Base-by-base conservation (phyloP, 2,329 filamentous ascomycete species). In the Teratosphaeria destructans region DNA sequence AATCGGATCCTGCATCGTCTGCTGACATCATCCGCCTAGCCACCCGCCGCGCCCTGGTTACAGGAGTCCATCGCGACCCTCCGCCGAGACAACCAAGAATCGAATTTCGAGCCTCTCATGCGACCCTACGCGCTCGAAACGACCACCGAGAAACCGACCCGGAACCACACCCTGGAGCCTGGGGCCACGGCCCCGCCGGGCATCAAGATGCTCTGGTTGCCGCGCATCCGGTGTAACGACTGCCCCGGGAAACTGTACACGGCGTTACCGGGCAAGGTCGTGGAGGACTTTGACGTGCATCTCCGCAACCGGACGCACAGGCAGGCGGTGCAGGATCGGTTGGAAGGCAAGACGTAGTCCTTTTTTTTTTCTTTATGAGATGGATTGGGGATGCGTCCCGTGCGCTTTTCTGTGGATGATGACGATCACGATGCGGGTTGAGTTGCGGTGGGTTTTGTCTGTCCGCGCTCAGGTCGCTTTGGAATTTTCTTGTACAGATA, bases 201-300 rank as follows among this genome's bases (percentile, higher is more conserved):
- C 62, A 78, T 90, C 62, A 89, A 87, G 68, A 90, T 87, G 66
- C 88, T 89, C 75, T 97, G 88, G 75, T 79, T 96, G 56, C 94
- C 94, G 8, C 82, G 94, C 56, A 96, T 99, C 64, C 83, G 90
- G 60, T 99, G 94, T 73, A 84, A 87, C 54, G 94, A 99, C 73
- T 97, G 94, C 72, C 90, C 90, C 0, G 90, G 90, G 34, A 97
- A 96, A 74, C 79, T 96, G 11, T 99, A 99, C 74, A 96, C 92
- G 0, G 90, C 92, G 0, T 89, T 91, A 0, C 90, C 92, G 0
- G 90, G 87, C 27, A 88, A 83, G 72, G 91, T 90, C 2, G 89
- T 93, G 5, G 86, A 86, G 54, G 95, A 96, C 70, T 99, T 99
- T 64, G 90, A 96, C 75, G 85, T 95, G 1, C 94, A 99, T 76